Evolutionary conservation across 257 asterid genomes (phyloP).

Genomic region (Solanum bukasovii): DNA sequence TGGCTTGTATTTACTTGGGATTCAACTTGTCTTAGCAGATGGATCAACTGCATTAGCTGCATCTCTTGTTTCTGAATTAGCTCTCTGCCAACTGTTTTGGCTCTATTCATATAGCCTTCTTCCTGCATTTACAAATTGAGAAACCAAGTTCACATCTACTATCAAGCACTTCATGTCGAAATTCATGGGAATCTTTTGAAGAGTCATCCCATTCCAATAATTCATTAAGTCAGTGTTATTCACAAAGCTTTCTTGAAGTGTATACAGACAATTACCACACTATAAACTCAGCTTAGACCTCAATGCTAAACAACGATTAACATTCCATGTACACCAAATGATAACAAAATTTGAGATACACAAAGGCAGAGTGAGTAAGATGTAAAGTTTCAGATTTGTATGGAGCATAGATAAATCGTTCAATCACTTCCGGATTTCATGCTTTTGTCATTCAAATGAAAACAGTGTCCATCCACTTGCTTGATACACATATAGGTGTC

Average conservation of each 20-base stretch:
- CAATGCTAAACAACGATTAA: background rate
- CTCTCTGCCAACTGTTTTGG: conserved; percentile 42
- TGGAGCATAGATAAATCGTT: background rate
- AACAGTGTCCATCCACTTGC: background rate
- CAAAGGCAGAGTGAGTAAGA: background rate
- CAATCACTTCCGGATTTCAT: background rate
- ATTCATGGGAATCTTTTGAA: background rate
- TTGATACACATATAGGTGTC: background rate
- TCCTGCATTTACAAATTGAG: conserved; percentile 23
- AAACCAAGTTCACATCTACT: background rate
- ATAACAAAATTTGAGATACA: background rate
- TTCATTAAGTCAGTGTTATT: background rate
- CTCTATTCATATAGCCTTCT: conserved; percentile 27
- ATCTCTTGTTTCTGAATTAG: conserved; percentile 45
- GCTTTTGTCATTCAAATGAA: background rate
- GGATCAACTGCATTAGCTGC: conserved; percentile 45
- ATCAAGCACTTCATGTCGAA: background rate
- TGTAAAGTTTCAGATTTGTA: background rate
- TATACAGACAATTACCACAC: background rate
- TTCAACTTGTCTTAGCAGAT: conserved; percentile 50
- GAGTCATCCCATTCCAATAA: background rate
- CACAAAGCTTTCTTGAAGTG: background rate
- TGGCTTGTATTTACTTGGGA: conserved; percentile 57
- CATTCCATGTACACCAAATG: background rate
- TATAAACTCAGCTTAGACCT: background rate